Base-by-base conservation (phyloP, 108 stramenopile species). In the Fistulifera solaris region DNA sequence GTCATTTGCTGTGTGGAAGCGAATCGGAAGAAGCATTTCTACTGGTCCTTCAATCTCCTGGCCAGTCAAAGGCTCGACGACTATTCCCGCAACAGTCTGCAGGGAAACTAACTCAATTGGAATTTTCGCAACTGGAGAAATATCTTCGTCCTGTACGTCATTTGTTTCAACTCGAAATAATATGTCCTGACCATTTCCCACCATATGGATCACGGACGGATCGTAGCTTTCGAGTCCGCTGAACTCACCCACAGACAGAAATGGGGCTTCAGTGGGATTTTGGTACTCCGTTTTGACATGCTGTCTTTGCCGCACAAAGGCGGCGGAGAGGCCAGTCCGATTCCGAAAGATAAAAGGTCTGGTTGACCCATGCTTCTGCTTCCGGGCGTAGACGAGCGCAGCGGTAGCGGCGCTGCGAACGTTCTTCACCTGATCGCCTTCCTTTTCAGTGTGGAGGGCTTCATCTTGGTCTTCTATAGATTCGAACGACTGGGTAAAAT, bases 331-430 rank as follows among this genome's bases (percentile, higher is more conserved):
- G 0, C 84, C 84, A 18, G 77, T 77, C 22, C 67, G 61, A 58
- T 85, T 85, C 19, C 72, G 38, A 15, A 85, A 67, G 24, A 85
- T 52, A 54, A 85, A 85, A 11, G 84, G 84, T 28, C 76, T 81
- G 19, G 78, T 65, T 5, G 71, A 65, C 14, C 73, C 70, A 13
- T 62, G 42, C 45, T 67, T 75, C 51, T 76, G 53, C 54, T 67
- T 74, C 52, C 62, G 53, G 2, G 80, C 80, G 66, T 76, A 81
- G 22, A 50, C 27, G 12, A 76, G 52, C 16, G 80, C 80, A 44
- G 72, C 80, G 24, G 67, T 66, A 1, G 73, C 80, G 0, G 80
- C 80, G 31, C 42, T 76, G 52, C 15, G 8, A 4, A 45, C 44
- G 11, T 35, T 35, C 8, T 4, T 11, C 16, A 45, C 3, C 44